phyloP scores from a whole-genome alignment of 768 basidiomycete genomes.

The Trametes punicea region DNA sequence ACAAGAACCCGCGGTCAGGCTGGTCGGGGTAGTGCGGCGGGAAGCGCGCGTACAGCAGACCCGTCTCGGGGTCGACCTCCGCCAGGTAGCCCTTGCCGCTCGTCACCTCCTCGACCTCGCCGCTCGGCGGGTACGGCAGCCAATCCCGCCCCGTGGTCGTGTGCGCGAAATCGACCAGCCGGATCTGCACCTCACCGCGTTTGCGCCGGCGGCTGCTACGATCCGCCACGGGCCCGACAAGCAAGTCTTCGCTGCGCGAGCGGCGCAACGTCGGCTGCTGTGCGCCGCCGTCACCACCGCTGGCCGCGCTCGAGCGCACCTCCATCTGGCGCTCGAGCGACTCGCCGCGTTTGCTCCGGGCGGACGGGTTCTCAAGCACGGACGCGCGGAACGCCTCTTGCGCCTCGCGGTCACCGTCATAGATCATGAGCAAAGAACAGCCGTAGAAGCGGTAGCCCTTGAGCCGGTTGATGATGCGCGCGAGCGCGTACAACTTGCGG shows the following conservation, averaged over 20 bases:
- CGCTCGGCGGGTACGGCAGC: slow-evolving; percentile 54
- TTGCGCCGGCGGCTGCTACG: slow-evolving; percentile 65
- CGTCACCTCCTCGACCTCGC: slow-evolving; percentile 43
- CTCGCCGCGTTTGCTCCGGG: slow-evolving; percentile 70
- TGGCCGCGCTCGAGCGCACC: slow-evolving; percentile 28
- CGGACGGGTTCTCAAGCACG: slow-evolving; percentile 61
- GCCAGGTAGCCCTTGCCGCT: slow-evolving; percentile 75
- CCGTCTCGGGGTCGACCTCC: slow-evolving; percentile 77
- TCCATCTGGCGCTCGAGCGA: slow-evolving; percentile 57
- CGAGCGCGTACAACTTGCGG: slow-evolving; percentile 90
- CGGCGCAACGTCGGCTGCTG: slow-evolving; percentile 55
- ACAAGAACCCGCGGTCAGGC: slow-evolving; percentile 92
- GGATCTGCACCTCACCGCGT: slow-evolving; percentile 90
- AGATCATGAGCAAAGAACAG: slow-evolving; percentile 93
- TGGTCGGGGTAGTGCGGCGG: slow-evolving; percentile 87
- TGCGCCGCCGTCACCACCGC: slow-evolving; percentile 33
- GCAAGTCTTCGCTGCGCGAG: slow-evolving; percentile 76
- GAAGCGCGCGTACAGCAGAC: slow-evolving; percentile 86
- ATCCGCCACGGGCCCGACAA: slow-evolving; percentile 62
- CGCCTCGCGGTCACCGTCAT: slow-evolving; percentile 89
- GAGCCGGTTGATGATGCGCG: slow-evolving; percentile 82
- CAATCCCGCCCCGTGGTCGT: slow-evolving; percentile 96
- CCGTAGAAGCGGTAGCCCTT: slow-evolving; percentile 99
- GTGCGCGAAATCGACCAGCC: slow-evolving; percentile 98
- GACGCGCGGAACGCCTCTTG: slow-evolving; percentile 72